A percentile compares a stretch with the other conserved stretches of the same genome.
Conservation (phyloP, 495 filamentous ascomycete genomes). For the Aspergillus ellipticus region DNA sequence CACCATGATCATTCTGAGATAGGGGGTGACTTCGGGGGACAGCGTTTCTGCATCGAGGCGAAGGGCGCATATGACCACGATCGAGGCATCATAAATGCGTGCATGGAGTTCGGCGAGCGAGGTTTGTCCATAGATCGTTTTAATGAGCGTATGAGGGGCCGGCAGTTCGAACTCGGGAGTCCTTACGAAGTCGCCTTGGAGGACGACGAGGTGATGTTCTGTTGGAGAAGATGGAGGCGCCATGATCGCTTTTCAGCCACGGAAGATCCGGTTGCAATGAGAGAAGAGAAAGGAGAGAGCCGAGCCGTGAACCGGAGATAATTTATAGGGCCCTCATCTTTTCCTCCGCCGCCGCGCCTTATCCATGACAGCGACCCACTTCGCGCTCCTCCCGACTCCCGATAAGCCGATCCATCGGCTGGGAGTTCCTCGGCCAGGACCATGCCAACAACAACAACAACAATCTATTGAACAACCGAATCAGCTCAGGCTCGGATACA, state of each 20-base stretch:
- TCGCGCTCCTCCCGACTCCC: too few species aligned
- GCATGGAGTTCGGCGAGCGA: slow-evolving; percentile 31
- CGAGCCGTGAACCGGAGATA: too few species aligned
- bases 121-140: slow-evolving; percentile 17
- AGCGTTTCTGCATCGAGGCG: slow-evolving; percentile 37
- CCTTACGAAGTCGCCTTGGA: slow-evolving; percentile 20
- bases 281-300: background rate
- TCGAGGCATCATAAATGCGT: slow-evolving; percentile 46
- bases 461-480: too few species aligned
- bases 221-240: slow-evolving; percentile 7
- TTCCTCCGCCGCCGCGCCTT: slow-evolving; percentile 6
- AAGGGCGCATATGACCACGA: slow-evolving; percentile 41
- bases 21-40: slow-evolving; percentile 26
- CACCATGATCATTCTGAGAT: slow-evolving; percentile 47
- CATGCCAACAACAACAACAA: too few species aligned
- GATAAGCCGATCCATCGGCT: background rate
- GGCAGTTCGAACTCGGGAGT: slow-evolving; percentile 20
- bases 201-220: slow-evolving; percentile 23
- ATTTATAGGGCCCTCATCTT: background rate
- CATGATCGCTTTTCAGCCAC: background rate
- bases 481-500: too few species aligned
- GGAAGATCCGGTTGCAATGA: background rate
- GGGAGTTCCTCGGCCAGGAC: too few species aligned
- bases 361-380: slow-evolving; percentile 7
- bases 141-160: slow-evolving; percentile 16